Evolutionary conservation across 495 filamentous ascomycete genomes (phyloP).

Genomic region (Aspergillus sclerotiicarbonarius): DNA sequence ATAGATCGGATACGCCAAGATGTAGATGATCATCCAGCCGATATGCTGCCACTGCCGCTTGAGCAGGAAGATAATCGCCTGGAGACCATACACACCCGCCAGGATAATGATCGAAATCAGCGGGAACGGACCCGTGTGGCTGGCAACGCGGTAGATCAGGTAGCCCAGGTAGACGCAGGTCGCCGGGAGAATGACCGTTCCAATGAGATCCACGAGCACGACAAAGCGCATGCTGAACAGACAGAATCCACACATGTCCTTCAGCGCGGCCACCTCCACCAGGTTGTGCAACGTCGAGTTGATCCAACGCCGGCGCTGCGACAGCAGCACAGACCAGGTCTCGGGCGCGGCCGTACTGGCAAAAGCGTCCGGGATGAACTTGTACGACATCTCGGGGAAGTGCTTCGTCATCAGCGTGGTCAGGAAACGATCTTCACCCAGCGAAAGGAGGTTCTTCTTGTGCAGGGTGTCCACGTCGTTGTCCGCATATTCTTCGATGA

Average conservation of each 20-base stretch:
- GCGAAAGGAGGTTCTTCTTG: slow-evolving; percentile 94
- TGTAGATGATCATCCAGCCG: slow-evolving; percentile 99
- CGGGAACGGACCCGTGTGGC: slow-evolving; percentile 72
- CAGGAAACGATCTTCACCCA: slow-evolving; percentile 96
- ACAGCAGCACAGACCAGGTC: slow-evolving; percentile 86
- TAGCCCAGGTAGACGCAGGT: slow-evolving; percentile 89
- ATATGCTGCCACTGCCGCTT: slow-evolving; percentile 97
- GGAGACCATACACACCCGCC: slow-evolving; percentile 89
- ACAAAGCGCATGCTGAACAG: slow-evolving; percentile 99
- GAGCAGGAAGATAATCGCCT: slow-evolving; percentile 92
- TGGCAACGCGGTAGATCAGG: slow-evolving; percentile 77
- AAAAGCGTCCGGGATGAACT: slow-evolving; percentile 90
- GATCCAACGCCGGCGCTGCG: slow-evolving; percentile 96
- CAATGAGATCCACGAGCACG: slow-evolving; percentile 90
- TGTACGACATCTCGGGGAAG: slow-evolving; percentile 93
- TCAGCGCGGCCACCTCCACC: slow-evolving; percentile 79
- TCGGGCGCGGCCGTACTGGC: slow-evolving; percentile 92
- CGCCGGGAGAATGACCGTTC: slow-evolving; percentile 89
- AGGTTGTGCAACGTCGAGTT: slow-evolving; percentile 98
- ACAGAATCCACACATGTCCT: slow-evolving; percentile 97
- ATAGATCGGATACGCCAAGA: slow-evolving; percentile 90
- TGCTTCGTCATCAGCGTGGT: slow-evolving; percentile 98
- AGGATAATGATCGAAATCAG: slow-evolving; percentile 84
- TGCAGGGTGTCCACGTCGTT: slow-evolving; percentile 90
- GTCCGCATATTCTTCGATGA: slow-evolving; percentile 85